phyloP scores from a whole-genome alignment of 139 green algal species.

The Closterium sp. region DNA sequence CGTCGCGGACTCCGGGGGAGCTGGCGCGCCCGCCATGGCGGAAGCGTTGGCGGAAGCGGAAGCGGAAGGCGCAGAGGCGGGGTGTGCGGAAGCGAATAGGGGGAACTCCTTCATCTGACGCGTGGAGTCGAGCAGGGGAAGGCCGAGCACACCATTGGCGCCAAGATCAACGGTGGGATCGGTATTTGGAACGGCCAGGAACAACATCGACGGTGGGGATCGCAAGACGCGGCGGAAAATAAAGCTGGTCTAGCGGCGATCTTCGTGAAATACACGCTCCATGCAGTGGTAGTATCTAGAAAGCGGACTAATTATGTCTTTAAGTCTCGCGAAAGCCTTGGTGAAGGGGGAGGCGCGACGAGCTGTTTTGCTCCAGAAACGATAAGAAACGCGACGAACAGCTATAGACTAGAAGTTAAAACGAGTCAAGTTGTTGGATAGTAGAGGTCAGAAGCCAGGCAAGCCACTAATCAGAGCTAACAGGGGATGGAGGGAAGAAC shows the following conservation, averaged over 20 bases:
- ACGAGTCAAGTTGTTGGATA: too few relatives aligned
- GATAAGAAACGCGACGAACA: too few relatives aligned
- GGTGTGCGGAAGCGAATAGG: background rate
- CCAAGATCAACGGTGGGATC: background rate
- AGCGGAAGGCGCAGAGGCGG: background rate
- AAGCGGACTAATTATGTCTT: background rate
- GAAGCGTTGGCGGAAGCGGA: background rate
- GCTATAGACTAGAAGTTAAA: too few relatives aligned
- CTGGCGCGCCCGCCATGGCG: background rate
- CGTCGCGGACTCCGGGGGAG: background rate
- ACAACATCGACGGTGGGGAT: background rate
- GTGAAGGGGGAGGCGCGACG: too few relatives aligned
- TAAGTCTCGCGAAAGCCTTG: too few relatives aligned
- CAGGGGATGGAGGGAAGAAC: too few relatives aligned
- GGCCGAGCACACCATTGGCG: background rate
- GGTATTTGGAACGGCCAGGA: background rate
- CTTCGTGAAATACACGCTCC: background rate
- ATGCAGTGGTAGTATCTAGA: background rate
- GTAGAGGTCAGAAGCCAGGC: too few relatives aligned
- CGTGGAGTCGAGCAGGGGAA: background rate
- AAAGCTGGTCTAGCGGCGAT: background rate
- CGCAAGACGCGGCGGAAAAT: background rate
- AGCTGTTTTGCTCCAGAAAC: too few relatives aligned
- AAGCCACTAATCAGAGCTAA: too few relatives aligned
- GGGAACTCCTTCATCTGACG: background rate